Base-by-base conservation (phyloP, 371 early-diverging fungal species). In the Amoeboaphelidium protococcarum region DNA sequence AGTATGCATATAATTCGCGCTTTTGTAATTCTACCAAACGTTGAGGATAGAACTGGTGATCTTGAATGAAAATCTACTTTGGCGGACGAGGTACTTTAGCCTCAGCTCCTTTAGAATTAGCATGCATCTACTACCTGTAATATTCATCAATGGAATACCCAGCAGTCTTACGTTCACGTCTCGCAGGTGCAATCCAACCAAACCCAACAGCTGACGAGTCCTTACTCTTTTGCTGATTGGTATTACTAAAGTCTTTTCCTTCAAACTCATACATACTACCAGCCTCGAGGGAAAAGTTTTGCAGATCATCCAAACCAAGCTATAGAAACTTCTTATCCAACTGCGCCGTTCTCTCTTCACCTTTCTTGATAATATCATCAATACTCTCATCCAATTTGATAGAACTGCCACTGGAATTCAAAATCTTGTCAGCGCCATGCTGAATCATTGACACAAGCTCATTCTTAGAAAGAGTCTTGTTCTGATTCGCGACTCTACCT, bases 391-490 rank as follows among this genome's bases (percentile, higher is more conserved):
- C 78, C 12, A 62, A 55, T 4, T 66, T 63, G 1, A 55, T 57
- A 1, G 50, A 45, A 13, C 46, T 47, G 19, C 71, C 72, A 1
- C 54, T 49, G 19, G 71, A 69, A 27, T 66, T 68, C 52, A 95
- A 82, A 19, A 95, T 80, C 22, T 66, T 68, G 23, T 86, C 78
- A 0, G 97, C 94, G 26, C 98, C 99, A 52, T 87, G 84, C 55
- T 85, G 90, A 45, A 94, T 90, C 95, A 95, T 92, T 20, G 71
- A 66, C 45, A 95, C 57, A 26, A 91, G 72, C 25, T 94, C 86
- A 40, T 88, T 83, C 50, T 86, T 86, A n/a, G n/a, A n/a, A n/a
- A n/a, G n/a, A n/a, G n/a, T n/a, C n/a, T n/a, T n/a, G n/a, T n/a
- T n/a, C n/a, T n/a, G n/a, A n/a, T n/a, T n/a, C n/a, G n/a, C n/a